A percentile compares a stretch with the other conserved stretches of the same genome.
phyloP scores from a whole-genome alignment of 108 stramenopile species.

The Poteriospumella lacustris region DNA sequence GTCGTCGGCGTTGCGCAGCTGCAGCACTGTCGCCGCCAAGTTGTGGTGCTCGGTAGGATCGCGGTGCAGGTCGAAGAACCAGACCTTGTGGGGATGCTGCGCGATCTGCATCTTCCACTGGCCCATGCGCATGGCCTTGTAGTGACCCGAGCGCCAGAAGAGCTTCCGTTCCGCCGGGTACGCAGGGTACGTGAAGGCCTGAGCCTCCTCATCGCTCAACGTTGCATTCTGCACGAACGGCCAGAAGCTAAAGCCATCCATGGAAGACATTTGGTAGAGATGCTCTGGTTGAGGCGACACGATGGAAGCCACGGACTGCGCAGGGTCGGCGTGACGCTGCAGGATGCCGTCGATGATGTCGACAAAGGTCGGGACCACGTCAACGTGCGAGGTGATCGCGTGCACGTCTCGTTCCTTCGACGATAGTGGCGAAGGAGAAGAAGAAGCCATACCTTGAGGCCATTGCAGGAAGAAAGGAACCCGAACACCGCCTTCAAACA shows the following conservation, averaged over 20 bases:
- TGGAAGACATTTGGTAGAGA: neutral
- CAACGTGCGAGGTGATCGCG: neutral
- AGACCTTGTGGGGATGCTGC: neutral
- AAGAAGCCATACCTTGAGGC: neutral
- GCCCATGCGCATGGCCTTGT: neutral
- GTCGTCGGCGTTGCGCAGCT: too few species aligned
- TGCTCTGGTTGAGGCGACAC: neutral
- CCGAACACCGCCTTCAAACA: constrained; percentile 25
- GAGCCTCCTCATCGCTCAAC: neutral
- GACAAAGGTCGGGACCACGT: neutral
- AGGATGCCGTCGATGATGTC: neutral
- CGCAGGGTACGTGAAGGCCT: neutral
- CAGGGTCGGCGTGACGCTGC: neutral
- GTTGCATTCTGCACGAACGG: neutral
- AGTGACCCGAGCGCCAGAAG: constrained; percentile 27
- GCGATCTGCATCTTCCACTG: constrained; percentile 25
- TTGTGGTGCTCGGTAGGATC: constrained; percentile 28
- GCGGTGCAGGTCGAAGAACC: neutral
- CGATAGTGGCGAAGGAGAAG: too few species aligned
- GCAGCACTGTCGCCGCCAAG: neutral
- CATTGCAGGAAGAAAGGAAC: constrained; percentile 25
- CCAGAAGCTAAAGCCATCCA: neutral
- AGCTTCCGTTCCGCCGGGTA: neutral
- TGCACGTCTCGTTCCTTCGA: too few species aligned
- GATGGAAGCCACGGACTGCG: neutral